A percentile compares a stretch with the other conserved stretches of the same genome.
phyloP scores from a whole-genome alignment of 2,329 filamentous ascomycete genomes.

The Ascochyta pisi region DNA sequence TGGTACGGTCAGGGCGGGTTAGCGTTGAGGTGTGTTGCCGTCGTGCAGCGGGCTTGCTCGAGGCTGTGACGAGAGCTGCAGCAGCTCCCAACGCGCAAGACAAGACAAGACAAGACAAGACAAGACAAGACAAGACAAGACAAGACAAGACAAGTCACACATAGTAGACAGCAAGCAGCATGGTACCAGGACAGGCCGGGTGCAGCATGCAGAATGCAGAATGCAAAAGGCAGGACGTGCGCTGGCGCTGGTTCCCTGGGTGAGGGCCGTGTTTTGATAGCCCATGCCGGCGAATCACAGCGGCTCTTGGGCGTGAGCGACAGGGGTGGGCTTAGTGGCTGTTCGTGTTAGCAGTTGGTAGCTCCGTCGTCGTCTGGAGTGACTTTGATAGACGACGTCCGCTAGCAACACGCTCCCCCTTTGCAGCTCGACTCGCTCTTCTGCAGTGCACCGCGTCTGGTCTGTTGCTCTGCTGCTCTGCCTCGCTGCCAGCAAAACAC shows the following conservation, averaged over 20 bases:
- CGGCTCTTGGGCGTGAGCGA: conserved; percentile 15
- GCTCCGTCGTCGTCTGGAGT: neutral
- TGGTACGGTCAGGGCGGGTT: conserved; percentile 9
- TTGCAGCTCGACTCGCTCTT: conserved; percentile 12
- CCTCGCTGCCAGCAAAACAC: conserved; percentile 14
- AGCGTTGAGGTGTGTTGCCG: conserved; percentile 7
- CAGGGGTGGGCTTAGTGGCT: conserved; percentile 18
- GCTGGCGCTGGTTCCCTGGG: conserved; percentile 24
- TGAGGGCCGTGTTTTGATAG: conserved; percentile 27
- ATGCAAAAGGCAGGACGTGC: conserved; percentile 11
- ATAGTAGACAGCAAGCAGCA: too few species aligned
- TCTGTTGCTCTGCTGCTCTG: neutral
- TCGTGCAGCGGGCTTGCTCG: conserved; percentile 5
- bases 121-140: too few species aligned
- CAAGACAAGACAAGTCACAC: too few species aligned
- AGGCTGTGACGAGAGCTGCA: neutral
- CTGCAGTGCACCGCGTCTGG: neutral
- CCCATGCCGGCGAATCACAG: conserved; percentile 12
- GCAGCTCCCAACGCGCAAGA: too few species aligned
- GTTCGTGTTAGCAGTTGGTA: neutral
- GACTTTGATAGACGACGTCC: conserved; percentile 12
- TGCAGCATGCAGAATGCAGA: conserved; percentile 5
- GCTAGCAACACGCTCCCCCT: conserved; percentile 14
- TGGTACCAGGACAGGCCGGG: neutral
- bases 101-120: too few species aligned